Base-by-base conservation (phyloP, 2,329 filamentous ascomycete species). In the Penicillium sp. region DNA sequence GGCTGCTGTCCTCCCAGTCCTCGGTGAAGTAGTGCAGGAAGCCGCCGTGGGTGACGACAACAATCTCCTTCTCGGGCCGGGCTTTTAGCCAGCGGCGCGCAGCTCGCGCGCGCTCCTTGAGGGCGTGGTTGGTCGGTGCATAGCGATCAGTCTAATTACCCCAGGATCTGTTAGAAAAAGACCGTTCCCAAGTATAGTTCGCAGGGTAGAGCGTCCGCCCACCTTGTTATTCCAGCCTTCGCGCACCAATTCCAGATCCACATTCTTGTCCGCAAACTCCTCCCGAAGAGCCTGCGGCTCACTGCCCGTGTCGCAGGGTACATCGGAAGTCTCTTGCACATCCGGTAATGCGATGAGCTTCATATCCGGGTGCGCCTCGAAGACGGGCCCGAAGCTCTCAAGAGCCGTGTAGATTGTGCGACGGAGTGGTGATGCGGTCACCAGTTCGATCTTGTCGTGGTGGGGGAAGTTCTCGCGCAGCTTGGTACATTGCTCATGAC, bases 11-110 rank as follows among this genome's bases (percentile, higher is more conserved):
- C 38, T 80, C 73, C 80, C 83, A 94, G 57, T 94, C 88, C 51
- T 89, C 79, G 0, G 87, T 93, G 48, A 95, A 69, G 56, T 87
- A 94, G 63, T 95, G 89, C 55, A 94, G 62, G 53, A 90, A 86
- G 1, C 85, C 86, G 2, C 89, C 89, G 56, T 94, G 89, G 3
- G 87, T 84, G 6, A 94, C 87, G 2, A 89, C 74, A 0, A 84
- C 80, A 18, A 94, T 78, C 53, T 91, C 78, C 55, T 86, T 81
- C 53, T 79, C 76, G 3, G 68, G 67, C 16, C 70, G 57, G 7
- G 49, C 57, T 53, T 68, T 68, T 45, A 93, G 61, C 67, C 77
- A 81, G 9, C 70, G 54, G 29, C 87, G 72, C 4, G 80, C 79
- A 16, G 72, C 73, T n/a, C 69, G 68, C 0, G 85, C 84, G 11